A percentile compares a stretch with the other conserved stretches of the same genome.
Evolutionary conservation across 2,329 filamentous ascomycete genomes (phyloP).

Genomic region (Blastomyces parvus): DNA sequence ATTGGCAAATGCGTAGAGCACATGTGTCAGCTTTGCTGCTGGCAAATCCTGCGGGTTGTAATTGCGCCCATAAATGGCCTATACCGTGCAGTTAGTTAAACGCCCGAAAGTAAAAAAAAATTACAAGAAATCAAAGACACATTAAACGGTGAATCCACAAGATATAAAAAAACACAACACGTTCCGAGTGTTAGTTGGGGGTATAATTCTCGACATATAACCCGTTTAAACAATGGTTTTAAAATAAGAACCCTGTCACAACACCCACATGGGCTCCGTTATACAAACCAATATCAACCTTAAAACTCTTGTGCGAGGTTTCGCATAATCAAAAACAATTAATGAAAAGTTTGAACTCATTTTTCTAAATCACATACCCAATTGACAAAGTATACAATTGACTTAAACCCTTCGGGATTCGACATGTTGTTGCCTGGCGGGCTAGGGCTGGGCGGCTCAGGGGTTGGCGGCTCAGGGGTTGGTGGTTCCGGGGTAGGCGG

Average conservation of each 20-base stretch:
- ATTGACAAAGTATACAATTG: constrained; percentile 38
- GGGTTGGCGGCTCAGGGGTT: no score
- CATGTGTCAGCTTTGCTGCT: constrained; percentile 69
- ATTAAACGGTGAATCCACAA: neutral
- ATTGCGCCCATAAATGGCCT: constrained; percentile 76
- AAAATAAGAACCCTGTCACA: neutral
- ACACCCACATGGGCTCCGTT: neutral
- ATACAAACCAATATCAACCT: neutral
- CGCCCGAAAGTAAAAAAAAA: neutral
- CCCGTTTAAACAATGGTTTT: neutral
- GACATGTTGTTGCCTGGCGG: constrained; percentile 4
- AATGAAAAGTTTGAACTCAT: neutral
- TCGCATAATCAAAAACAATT: neutral
- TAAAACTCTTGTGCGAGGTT: neutral
- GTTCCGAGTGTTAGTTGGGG: neutral
- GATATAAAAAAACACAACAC: neutral
- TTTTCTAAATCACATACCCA: constrained; percentile 28
- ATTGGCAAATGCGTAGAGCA: constrained; percentile 85
- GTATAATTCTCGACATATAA: neutral
- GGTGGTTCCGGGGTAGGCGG: neutral
- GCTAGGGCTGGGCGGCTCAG: neutral
- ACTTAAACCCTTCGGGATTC: constrained; percentile 17
- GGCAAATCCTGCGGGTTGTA: constrained; percentile 74
- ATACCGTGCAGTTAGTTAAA: neutral
- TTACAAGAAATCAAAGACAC: neutral